Percentiles rank a stretch among this genome's conserved stretches.
Evolutionary conservation across 2,329 filamentous ascomycete genomes (phyloP).

Genomic region (Claviceps quebecensis): DNA sequence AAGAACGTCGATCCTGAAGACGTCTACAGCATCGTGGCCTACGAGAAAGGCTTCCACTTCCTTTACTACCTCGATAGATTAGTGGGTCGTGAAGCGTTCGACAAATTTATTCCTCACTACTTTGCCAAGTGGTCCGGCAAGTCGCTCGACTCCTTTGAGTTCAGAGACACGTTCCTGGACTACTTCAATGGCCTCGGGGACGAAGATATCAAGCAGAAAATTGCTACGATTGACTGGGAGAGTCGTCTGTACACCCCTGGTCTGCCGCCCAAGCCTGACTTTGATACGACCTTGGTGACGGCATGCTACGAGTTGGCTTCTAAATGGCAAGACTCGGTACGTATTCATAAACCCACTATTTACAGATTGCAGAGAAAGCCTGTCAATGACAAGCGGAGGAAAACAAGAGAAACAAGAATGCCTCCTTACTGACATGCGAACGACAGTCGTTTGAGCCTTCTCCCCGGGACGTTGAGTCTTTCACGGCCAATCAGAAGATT

Average conservation of each 20-base stretch:
- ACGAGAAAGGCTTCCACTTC: constrained; percentile 94
- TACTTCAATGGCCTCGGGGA: constrained; percentile 64
- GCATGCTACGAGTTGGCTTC: constrained; percentile 69
- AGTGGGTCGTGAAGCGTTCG: constrained; percentile 73
- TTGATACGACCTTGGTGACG: constrained; percentile 78
- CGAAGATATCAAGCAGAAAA: constrained; percentile 45
- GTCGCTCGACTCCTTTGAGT: constrained; percentile 86
- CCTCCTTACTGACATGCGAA: constrained; percentile 12
- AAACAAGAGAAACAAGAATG: too few species aligned
- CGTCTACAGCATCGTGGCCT: constrained; percentile 82
- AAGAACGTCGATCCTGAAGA: constrained; percentile 91
- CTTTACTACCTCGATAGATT: constrained; percentile 81
- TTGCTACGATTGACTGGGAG: constrained; percentile 76
- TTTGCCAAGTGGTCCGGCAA: constrained; percentile 74
- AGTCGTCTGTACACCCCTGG: constrained; percentile 79
- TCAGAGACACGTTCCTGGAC: constrained; percentile 73
- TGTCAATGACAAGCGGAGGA: too few species aligned
- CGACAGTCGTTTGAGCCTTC: constrained; percentile 46
- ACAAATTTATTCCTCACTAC: constrained; percentile 92
- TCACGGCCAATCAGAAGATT: constrained; percentile 77
- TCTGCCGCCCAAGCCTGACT: constrained; percentile 76
- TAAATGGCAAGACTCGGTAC: constrained; percentile 58
- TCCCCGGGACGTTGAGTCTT: constrained; percentile 53
- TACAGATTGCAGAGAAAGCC: too few species aligned
- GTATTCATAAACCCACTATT: constrained; percentile 8